Conservation (phyloP, 2,329 filamentous ascomycete genomes). For the Epichloe aotearoae region DNA sequence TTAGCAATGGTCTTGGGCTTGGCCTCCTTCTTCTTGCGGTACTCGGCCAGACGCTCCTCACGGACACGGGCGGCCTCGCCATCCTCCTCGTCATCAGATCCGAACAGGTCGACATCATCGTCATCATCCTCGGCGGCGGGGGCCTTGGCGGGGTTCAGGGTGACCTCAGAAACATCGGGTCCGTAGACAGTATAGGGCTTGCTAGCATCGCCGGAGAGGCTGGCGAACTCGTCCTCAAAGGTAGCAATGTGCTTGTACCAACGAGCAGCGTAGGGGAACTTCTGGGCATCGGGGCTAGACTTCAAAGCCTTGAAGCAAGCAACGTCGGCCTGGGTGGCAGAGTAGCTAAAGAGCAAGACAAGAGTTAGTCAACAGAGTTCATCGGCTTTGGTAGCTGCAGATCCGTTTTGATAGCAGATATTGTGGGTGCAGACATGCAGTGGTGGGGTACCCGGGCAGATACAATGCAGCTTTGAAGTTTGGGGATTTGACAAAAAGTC, state of each 20-base stretch:
- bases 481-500: not conserved
- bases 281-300: constrained; percentile 60
- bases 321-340: constrained; percentile 88
- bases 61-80: constrained; percentile 71
- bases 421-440: not conserved
- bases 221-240: constrained; percentile 85
- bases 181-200: constrained; percentile 86
- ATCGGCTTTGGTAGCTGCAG: not conserved
- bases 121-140: constrained; percentile 54
- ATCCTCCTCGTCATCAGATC: constrained; percentile 86
- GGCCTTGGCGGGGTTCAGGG: constrained; percentile 77
- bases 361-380: not conserved
- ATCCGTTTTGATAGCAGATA: not conserved
- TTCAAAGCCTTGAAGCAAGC: constrained; percentile 84
- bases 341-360: constrained; percentile 25
- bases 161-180: constrained; percentile 64
- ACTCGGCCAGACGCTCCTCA: constrained; percentile 83
- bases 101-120: constrained; percentile 87
- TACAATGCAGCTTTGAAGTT: not conserved
- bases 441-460: not conserved
- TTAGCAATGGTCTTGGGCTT: constrained; percentile 90
- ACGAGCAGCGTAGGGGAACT: constrained; percentile 82
- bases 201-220: constrained; percentile 79
- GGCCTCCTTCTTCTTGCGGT: constrained; percentile 91
- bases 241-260: constrained; percentile 99